phyloP scores from a whole-genome alignment of 1,284 basidiomycete genomes.

The Takashimella koratensis region DNA sequence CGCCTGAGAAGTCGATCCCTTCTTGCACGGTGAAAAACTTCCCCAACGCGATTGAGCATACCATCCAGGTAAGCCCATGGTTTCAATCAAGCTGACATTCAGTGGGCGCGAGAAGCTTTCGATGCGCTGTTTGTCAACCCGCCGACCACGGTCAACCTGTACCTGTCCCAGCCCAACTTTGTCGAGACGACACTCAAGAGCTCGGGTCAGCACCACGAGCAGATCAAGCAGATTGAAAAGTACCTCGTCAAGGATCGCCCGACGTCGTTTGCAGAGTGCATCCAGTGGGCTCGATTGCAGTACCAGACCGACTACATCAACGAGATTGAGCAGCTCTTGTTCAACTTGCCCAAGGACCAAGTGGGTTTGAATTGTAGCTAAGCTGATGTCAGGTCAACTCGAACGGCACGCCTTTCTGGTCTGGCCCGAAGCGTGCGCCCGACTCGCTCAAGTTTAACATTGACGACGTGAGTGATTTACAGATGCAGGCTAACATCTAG shows the following conservation, averaged over 20 bases:
- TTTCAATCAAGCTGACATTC: conserved; percentile 15
- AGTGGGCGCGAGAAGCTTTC: conserved; percentile 95
- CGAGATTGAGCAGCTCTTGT: conserved; percentile 87
- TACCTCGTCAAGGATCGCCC: conserved; percentile 92
- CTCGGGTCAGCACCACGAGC: conserved; percentile 84
- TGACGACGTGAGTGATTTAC: conserved; percentile 63
- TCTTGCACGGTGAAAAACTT: conserved; percentile 99
- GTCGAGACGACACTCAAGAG: conserved; percentile 86
- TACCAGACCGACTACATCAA: conserved; percentile 96
- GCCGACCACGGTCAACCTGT: conserved; percentile 89
- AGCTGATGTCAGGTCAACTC: conserved; percentile 59
- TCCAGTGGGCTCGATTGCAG: conserved; percentile 92
- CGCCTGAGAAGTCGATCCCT: conserved; percentile 96
- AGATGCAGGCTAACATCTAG: conserved; percentile 49
- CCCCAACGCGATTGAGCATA: conserved; percentile 97
- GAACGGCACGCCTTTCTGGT: conserved; percentile 93
- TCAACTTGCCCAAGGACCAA: conserved; percentile 91
- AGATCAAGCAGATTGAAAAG: conserved; percentile 83
- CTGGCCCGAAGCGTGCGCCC: conserved; percentile 97
- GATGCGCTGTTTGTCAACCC: conserved; percentile 93
- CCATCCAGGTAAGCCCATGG: conserved; percentile 72
- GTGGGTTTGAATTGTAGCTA: conserved; percentile 29
- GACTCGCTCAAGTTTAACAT: conserved; percentile 84
- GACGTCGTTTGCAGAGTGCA: conserved; percentile 93
- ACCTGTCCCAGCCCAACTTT: conserved; percentile 95